These are phyloP conservation scores for Nectriaceae sp. DNA, from an alignment of 2,329 filamentous ascomycete species.

Conservation along the genomic window DNA sequence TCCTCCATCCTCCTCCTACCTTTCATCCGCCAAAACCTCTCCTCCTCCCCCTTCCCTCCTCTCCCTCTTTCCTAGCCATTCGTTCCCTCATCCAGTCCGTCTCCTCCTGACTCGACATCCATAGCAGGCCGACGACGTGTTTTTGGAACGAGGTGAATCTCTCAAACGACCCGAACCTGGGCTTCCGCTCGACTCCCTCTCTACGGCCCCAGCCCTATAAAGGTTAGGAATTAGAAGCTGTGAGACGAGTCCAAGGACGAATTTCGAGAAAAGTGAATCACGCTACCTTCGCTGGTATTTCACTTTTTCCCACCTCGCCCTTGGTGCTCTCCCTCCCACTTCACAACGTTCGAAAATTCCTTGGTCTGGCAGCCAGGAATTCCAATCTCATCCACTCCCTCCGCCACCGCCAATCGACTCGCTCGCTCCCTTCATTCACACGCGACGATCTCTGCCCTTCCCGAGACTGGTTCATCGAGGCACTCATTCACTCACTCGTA, in stretches of 20 bases:
- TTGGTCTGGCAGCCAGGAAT: slow-evolving; percentile 46
- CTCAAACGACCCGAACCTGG: slow-evolving; percentile 25
- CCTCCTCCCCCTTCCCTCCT: slow-evolving; percentile 42
- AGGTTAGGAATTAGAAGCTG: slow-evolving; percentile 31
- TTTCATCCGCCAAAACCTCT: slow-evolving; percentile 45
- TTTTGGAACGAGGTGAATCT: slow-evolving; percentile 40
- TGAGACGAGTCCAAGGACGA: slow-evolving; percentile 26
- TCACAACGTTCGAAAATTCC: slow-evolving; percentile 39
- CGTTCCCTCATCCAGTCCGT: slow-evolving; percentile 54
- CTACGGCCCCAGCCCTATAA: slow-evolving; percentile 27
- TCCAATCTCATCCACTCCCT: slow-evolving; percentile 33
- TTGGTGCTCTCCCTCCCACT: slow-evolving; percentile 21
- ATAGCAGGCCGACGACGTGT: slow-evolving; percentile 36
- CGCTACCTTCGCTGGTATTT: slow-evolving; percentile 44
- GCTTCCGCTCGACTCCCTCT: slow-evolving; percentile 23
- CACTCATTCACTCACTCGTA: too few species aligned
- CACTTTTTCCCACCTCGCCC: slow-evolving; percentile 27
- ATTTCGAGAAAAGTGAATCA: slow-evolving; percentile 34
- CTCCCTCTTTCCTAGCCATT: slow-evolving; percentile 48
- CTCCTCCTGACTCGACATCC: slow-evolving; percentile 49
- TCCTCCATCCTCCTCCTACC: slow-evolving; percentile 56
- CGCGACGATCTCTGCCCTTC: slow-evolving; percentile 36
- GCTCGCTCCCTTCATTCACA: slow-evolving; percentile 31
- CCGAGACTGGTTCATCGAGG: slow-evolving; percentile 30
- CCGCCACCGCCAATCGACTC: slow-evolving; percentile 25